Percentiles rank a stretch among this genome's conserved stretches.
These are phyloP conservation scores for Peronospora destructor DNA, from an alignment of 352 stramenopile species.

Conservation along the genomic window DNA sequence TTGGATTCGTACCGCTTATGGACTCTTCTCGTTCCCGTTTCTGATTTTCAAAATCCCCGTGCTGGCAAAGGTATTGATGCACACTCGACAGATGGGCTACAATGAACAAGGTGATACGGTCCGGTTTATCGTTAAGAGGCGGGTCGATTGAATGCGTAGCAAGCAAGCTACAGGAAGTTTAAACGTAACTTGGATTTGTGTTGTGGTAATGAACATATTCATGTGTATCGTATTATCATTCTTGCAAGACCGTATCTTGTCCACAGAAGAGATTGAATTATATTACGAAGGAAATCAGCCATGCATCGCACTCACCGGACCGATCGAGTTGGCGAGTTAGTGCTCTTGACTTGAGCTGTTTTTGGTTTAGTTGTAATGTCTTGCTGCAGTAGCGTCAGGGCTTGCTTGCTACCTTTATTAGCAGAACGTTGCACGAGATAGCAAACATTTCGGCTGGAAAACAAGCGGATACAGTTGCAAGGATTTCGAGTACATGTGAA, in stretches of 20 bases:
- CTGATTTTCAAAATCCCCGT: slow-evolving; percentile 84
- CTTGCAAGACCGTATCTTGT: slow-evolving; percentile 8
- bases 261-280: slow-evolving; percentile 76
- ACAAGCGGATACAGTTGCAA: too few relatives aligned
- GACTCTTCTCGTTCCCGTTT: slow-evolving; percentile 83
- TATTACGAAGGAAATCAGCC: slow-evolving; percentile 76
- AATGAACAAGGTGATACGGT: slow-evolving; percentile 75
- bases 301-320: slow-evolving; percentile 53
- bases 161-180: background rate
- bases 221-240: too few relatives aligned
- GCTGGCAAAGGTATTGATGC: slow-evolving; percentile 73
- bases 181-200: too few relatives aligned
- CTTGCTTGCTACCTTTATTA: too few relatives aligned
- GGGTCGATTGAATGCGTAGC: slow-evolving; percentile 23
- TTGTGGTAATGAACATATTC: too few relatives aligned
- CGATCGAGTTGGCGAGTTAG: too few relatives aligned
- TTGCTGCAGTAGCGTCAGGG: too few relatives aligned
- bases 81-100: slow-evolving; percentile 82
- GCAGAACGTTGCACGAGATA: too few relatives aligned
- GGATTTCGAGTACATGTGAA: too few relatives aligned
- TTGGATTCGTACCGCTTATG: slow-evolving; percentile 83
- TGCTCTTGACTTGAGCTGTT: too few relatives aligned
- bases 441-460: too few relatives aligned
- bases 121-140: slow-evolving; percentile 37
- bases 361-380: too few relatives aligned